Base-by-base conservation (phyloP, 352 stramenopile species). In the Phytophthora agathidicida region DNA sequence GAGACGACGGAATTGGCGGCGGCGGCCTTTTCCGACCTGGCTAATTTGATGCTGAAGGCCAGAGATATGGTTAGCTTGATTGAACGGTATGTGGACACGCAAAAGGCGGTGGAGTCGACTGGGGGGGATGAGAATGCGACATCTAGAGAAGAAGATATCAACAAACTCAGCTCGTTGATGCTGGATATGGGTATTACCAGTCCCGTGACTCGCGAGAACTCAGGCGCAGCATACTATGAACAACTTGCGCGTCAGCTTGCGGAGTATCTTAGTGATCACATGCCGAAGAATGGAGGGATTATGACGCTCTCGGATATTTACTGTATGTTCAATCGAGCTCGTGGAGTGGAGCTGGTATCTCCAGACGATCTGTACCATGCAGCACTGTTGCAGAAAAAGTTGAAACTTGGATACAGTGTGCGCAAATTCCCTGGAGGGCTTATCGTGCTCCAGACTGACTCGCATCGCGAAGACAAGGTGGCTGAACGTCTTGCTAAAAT, bases 281-380 rank as follows among this genome's bases (percentile, higher is more conserved):
- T 99, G 63, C 81, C 91, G 5, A 77, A 75, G 39, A 89, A 96
- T 59, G 94, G 94, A 30, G 96, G 97, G 10, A 98, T 99, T 67
- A 98, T 99, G 85, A 98, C 96, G 19, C 76, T 99, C 5, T 98
- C 97, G 20, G 97, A 99, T 82, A 94, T 99, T 38, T 99, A 99
- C 74, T 99, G 96, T 66, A 89, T 99, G 54, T 99, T 98, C 58
- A 99, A 99, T 80, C 88, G 96, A 53, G 97, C 97, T 20, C 86
- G 97, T 4, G 97, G 96, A 4, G 97, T 98, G 3, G 97, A 99
- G 62, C 75, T 99, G 32, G 91, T 99, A 41, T 99, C 96, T 22
- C 97, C 97, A 0, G 94, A 99, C 42, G 97, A 99, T 86, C 68
- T 99, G 16, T 91, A 98, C 36, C 86, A 98, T 31, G 96, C 95